Evolutionary conservation across 495 filamentous ascomycete species (phyloP).

Genomic region (Penicillium bovifimosum): DNA sequence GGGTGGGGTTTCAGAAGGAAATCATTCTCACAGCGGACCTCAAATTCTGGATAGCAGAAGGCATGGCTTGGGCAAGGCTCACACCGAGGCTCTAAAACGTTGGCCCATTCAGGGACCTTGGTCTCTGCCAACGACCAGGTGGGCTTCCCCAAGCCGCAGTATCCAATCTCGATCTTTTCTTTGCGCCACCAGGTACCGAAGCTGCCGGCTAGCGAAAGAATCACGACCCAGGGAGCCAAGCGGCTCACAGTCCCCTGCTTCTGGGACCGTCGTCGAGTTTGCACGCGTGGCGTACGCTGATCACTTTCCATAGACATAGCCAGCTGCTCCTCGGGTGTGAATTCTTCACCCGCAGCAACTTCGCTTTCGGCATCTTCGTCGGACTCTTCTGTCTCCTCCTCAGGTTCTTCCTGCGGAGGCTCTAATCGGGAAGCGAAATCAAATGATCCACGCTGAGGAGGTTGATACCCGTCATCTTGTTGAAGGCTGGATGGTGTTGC

Average conservation of each 20-base stretch:
- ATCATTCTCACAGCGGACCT: constrained; percentile 75
- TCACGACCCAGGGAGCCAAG: constrained; percentile 59
- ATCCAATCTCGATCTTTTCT: constrained; percentile 91
- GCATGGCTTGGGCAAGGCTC: constrained; percentile 91
- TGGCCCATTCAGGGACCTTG: constrained; percentile 61
- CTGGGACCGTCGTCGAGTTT: constrained; percentile 32
- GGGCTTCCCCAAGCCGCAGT: constrained; percentile 78
- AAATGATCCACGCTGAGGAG: constrained; percentile 41
- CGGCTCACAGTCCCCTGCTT: constrained; percentile 33
- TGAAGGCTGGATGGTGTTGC: constrained; percentile 29
- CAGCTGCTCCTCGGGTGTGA: constrained; percentile 82
- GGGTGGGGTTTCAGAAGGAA: constrained; percentile 84
- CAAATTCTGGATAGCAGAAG: constrained; percentile 73
- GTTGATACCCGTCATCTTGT: constrained; percentile 33
- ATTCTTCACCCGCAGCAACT: constrained; percentile 75
- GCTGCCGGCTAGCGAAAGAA: constrained; percentile 59
- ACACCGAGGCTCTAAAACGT: constrained; percentile 69
- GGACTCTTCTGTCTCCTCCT: constrained; percentile 33
- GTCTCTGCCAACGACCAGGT: constrained; percentile 49
- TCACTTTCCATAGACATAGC: constrained; percentile 68
- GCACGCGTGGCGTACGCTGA: constrained; percentile 16
- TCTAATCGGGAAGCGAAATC: constrained; percentile 36
- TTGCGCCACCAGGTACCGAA: constrained; percentile 83
- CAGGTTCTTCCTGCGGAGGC: constrained; percentile 26
- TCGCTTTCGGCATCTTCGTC: constrained; percentile 40